Evolutionary conservation across 352 stramenopile species (phyloP), one percentile per base, ranked within the genome.

Genomic region (Phytophthora vignae): DNA sequence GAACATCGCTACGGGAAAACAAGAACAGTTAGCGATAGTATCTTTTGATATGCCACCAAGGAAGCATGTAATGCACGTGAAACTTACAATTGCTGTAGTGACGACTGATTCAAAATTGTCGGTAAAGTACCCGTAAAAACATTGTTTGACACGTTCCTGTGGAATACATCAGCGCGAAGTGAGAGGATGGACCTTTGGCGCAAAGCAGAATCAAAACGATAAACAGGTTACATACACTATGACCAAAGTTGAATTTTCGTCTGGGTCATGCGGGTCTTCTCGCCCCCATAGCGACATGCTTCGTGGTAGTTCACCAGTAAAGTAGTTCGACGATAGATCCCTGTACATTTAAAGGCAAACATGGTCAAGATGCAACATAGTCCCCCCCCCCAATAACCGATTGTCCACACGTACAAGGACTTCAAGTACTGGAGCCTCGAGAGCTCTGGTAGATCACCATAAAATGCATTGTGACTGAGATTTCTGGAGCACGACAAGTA

Each of bases 61-160:
- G n/a, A n/a, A n/a, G n/a, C n/a, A 21, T 21, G 19, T 3, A 27
- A 27, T 29, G 11, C 14, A 46, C 11, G 15, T 52, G 1, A n/a
- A 36, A 76, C 83, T 49, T 84, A 91, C 85, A 91, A 88, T 19
- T 49, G 65, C 48, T 65, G 69, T 19, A 93, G 70, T 8, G 56
- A 66, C 5, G 82, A 85, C 54, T 83, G 75, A 27, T 87, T 88
- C 38, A 65, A 79, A 40, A 91, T 69, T 14, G 66, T 40, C 1
- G 82, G 82, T 0, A 93, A 29, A 31, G 55, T 33, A 8, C 85
- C 82, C 2, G 55, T 74, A 15, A 93, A 69, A 7, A 57, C 21
- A 49, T 93, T 91, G 55, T 82, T 53, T 0, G 82, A 88, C 11
- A 91, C 65, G 31, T 91, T 62, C 2, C 85, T 93, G 42, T 19